phyloP scores from a whole-genome alignment of 2,329 filamentous ascomycete species.

The Ophiostoma sp. region DNA sequence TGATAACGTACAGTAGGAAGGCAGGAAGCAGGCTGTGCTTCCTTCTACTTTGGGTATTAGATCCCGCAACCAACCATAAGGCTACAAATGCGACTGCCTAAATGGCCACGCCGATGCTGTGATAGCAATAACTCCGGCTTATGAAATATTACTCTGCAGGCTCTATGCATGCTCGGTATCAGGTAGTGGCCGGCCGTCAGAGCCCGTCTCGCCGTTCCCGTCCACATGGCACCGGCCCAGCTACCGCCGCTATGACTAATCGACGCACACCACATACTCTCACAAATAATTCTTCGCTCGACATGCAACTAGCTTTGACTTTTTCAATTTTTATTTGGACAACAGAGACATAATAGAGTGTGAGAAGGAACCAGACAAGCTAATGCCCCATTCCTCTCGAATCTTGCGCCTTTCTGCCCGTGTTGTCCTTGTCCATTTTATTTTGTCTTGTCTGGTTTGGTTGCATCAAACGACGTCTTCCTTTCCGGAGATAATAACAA shows the following conservation, averaged over 20 bases:
- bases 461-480: slow-evolving; percentile 5
- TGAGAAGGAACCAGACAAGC: background rate
- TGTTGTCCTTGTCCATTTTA: background rate
- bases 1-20: background rate
- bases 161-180: background rate
- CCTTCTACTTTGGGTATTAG: background rate
- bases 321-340: background rate
- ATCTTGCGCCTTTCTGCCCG: slow-evolving; percentile 9
- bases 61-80: background rate
- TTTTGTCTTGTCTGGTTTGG: slow-evolving; percentile 3
- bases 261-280: background rate
- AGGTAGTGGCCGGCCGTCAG: background rate
- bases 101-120: background rate
- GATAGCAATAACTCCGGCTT: background rate
- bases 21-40: background rate
- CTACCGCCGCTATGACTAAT: background rate
- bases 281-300: background rate
- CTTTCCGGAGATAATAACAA: slow-evolving; percentile 1
- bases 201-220: background rate
- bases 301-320: background rate
- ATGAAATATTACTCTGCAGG: too few species aligned
- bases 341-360: slow-evolving; percentile 9
- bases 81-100: slow-evolving; percentile 4
- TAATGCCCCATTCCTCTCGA: background rate
- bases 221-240: background rate